Percentiles rank a stretch among this genome's conserved stretches.
Evolutionary conservation across 1,284 basidiomycete species (phyloP).

Genomic region (Apiotrichum porosum): DNA sequence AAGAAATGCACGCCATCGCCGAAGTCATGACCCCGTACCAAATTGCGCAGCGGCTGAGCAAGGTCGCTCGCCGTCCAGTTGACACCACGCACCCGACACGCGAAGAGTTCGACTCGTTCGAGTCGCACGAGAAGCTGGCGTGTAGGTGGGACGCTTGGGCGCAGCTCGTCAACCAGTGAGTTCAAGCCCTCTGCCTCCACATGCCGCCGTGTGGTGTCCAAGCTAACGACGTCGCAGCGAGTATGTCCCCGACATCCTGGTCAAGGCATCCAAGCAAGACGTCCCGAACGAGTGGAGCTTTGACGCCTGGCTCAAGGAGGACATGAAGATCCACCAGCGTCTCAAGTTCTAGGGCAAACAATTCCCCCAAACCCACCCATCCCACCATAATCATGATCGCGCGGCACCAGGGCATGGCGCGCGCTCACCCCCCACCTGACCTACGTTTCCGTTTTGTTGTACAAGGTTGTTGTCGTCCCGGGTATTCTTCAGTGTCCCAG

Average conservation of each 20-base stretch:
- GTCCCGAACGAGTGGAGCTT: slow-evolving; percentile 22
- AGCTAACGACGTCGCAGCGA: slow-evolving; percentile 4
- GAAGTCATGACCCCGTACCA: slow-evolving; percentile 22
- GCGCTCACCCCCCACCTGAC: no score
- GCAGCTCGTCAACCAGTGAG: slow-evolving; percentile 12
- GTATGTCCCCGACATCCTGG: slow-evolving; percentile 11
- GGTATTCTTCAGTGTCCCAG: no score
- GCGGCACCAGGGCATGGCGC: no score
- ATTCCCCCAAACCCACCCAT: no score
- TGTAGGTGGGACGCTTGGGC: slow-evolving; percentile 18
- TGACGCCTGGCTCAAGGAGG: slow-evolving; percentile 21
- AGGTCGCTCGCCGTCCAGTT: slow-evolving; percentile 25
- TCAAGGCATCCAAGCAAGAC: slow-evolving; percentile 8
- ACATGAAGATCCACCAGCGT: slow-evolving; percentile 4
- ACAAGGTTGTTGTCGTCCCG: no score
- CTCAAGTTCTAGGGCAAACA: slow-evolving; percentile 8
- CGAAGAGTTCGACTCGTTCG: slow-evolving; percentile 25
- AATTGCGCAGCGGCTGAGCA: slow-evolving; percentile 22
- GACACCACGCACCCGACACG: slow-evolving; percentile 23
- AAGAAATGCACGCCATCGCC: slow-evolving; percentile 29
- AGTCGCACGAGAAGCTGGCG: slow-evolving; percentile 15
- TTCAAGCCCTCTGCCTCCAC: no score
- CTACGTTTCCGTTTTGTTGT: no score
- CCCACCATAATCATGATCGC: no score
- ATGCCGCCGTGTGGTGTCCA: no score